Base-by-base conservation (phyloP, 2,329 filamentous ascomycete species). In the Thermoascus crustaceus region DNA sequence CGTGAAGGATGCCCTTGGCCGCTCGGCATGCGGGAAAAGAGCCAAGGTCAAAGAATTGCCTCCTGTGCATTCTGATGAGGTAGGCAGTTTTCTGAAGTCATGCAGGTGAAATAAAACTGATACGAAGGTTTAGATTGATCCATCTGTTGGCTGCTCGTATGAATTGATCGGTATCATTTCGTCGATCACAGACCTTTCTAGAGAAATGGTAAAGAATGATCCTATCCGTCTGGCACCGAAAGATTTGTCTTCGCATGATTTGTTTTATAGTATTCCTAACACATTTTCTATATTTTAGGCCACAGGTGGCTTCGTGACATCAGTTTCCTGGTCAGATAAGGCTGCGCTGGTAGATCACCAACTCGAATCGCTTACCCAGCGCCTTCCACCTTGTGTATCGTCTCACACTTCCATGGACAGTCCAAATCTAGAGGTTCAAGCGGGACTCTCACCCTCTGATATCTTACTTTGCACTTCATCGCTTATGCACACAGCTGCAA, bases 1-100 rank as follows among this genome's bases (percentile, higher is more conserved):
- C 16, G 40, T 42, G 18, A 42, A 39, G 21, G 40, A 42, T 32
- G 40, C 40, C 11, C 22, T 42, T 10, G 40, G 40, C 19, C 38
- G 40, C n/a, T 35, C 40, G 21, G 40, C 40, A 4, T 42, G 40
- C n/a, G 33, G 34, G 10, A 42, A 39, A 23, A 38, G 39, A 10
- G 40, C 40, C 13, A 40, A 40, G 20, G 22, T 42, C 2, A 40
- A 40, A 34, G 32, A 42, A 27, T 24, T 42, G 22, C 30, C 31
- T 11, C 34, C 34, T 2, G 22, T 34, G 4, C 26, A 37, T 20
- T 37, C 37, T 4, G 39, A 30, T 10, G 40, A 42, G 39, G 39
- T 38, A 25, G 8, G 31, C 22, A 11, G 19, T 9, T 19, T 17
- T 14, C 10, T 35, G 14, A 14, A 14, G 11, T 29, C 6, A 5